Conservation (phyloP, 73 alveolate species). For the Stentor roeselii region DNA sequence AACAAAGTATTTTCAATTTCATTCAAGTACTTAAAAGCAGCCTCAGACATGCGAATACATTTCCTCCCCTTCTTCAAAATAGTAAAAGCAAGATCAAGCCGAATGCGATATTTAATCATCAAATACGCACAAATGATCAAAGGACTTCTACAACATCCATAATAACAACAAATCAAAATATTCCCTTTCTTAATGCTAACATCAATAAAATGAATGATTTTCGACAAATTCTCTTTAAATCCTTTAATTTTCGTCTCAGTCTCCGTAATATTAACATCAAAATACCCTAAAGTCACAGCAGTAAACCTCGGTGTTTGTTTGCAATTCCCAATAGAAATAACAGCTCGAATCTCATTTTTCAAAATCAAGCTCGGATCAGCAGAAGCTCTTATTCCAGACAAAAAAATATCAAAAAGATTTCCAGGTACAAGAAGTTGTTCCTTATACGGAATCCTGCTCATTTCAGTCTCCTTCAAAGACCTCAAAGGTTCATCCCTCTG, state of each 20-base stretch:
- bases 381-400: neutral
- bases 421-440: neutral
- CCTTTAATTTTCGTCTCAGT: neutral
- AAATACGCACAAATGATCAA: neutral
- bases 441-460: neutral
- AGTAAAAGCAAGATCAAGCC: neutral
- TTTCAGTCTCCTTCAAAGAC: neutral
- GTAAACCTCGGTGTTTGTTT: neutral
- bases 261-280: neutral
- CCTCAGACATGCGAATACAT: neutral
- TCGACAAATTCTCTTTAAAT: neutral
- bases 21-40: conserved; percentile 31
- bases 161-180: neutral
- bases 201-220: neutral
- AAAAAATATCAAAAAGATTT: neutral
- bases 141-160: neutral
- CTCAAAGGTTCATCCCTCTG: neutral
- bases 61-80: neutral
- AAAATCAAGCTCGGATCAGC: neutral
- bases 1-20: neutral
- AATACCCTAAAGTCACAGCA: neutral
- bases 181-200: neutral
- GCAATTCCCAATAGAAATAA: neutral
- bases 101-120: neutral
- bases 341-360: neutral